Evolutionary conservation across 176 grass and related monocot species (phyloP), one percentile per base, ranked within the genome.

Genomic region (Hordeum marinum): DNA sequence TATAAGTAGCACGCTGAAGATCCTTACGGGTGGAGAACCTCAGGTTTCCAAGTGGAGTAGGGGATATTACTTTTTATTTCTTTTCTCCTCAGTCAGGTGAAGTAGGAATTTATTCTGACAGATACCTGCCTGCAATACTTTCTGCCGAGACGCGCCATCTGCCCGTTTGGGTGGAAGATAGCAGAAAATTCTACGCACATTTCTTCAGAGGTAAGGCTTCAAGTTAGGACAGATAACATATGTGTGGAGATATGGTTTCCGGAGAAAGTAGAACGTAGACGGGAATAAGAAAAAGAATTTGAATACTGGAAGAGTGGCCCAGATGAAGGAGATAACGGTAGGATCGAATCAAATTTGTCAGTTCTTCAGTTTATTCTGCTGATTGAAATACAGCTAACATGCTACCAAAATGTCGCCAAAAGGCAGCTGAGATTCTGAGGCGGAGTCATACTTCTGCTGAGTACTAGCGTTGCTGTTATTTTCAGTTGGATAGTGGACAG

Each of bases 41-140:
- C 45, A 32, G 26, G 18, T 4, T 75, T 9, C 24, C 42, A 52
- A 75, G 72, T 75, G 72, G 72, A 20, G 72, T 52, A 54, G 25
- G 45, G 45, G 72, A 75, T 75, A 75, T 54, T 75, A 52, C 72
- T 32, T 75, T 75, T 75, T 75, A 25, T 48, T 46, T 5, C 41
- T 74, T 48, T 48, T 75, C 9, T 75, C 45, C 50, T 52, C 72
- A 75, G 54, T 75, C 25, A 32, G 45, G 74, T 86, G 66, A 80
- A 83, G 43, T 26, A 46, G 46, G 46, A 90, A 87, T 86, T 68
- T 90, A 36, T 90, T 83, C 88, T 29, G 80, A 67, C 79, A 75
- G 67, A 24, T 80, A 66, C 63, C 0, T 24, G 41, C 50, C 2
- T 13, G 66, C 21, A 20, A 12, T 77, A 17, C 71, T 85, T 70